A percentile compares a stretch with the other conserved stretches of the same genome.
phyloP scores from a whole-genome alignment of 1,139 yeast species.

The Kluyveromyces sp. region DNA sequence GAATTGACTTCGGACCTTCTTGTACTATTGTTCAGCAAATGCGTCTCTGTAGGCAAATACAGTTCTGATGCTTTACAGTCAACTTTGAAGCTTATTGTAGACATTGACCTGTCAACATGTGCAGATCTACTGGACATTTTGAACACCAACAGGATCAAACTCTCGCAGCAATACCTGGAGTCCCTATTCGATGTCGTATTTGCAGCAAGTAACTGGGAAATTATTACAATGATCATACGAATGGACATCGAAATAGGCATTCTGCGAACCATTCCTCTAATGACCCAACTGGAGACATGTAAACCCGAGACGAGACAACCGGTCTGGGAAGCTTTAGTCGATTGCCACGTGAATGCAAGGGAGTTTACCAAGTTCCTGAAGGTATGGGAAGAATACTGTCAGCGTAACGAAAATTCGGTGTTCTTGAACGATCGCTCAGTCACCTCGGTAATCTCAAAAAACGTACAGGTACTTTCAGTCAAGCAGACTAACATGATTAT shows the following conservation, averaged over 20 bases:
- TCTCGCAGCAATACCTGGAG: slow-evolving; percentile 43
- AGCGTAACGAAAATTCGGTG: slow-evolving; percentile 15
- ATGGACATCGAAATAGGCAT: slow-evolving; percentile 49
- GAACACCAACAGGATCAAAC: slow-evolving; percentile 39
- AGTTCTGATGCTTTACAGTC: slow-evolving; percentile 36
- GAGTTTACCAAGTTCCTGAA: slow-evolving; percentile 47
- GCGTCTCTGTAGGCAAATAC: slow-evolving; percentile 20
- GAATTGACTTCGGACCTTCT: slow-evolving; percentile 13
- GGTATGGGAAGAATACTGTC: slow-evolving; percentile 40
- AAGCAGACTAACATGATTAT: slow-evolving; percentile 36
- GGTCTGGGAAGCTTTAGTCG: slow-evolving; percentile 39
- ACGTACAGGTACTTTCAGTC: slow-evolving; percentile 40
- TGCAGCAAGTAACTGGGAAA: slow-evolving; percentile 36
- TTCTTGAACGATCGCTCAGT: slow-evolving; percentile 32
- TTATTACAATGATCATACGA: slow-evolving; percentile 40
- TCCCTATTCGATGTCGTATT: slow-evolving; percentile 26
- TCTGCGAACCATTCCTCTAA: slow-evolving; percentile 31
- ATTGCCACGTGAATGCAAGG: slow-evolving; percentile 51
- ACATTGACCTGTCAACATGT: slow-evolving; percentile 34
- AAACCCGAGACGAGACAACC: slow-evolving; percentile 18
- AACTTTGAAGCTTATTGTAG: slow-evolving; percentile 36
- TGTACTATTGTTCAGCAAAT: slow-evolving; percentile 20
- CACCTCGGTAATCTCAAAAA: slow-evolving; percentile 35
- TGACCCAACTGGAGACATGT: slow-evolving; percentile 21
- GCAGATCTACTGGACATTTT: slow-evolving; percentile 37